Conservation (phyloP, 306 rosid genomes). For the Biancaea sappan region DNA sequence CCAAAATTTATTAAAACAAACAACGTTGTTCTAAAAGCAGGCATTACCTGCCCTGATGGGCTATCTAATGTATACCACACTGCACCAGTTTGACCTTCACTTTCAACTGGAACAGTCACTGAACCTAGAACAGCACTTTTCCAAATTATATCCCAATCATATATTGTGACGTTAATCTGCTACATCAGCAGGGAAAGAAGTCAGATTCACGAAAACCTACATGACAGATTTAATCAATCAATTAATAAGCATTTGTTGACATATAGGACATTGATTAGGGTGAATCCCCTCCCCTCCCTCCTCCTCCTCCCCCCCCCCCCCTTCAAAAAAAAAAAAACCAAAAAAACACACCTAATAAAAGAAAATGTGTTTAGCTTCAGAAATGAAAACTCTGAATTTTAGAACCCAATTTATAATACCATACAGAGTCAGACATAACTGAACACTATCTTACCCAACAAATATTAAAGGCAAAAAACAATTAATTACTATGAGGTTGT, state of each 20-base stretch:
- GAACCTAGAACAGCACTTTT: conserved; percentile 98
- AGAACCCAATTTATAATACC: conserved; percentile 25
- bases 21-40: conserved; percentile 16
- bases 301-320: no score
- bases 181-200: conserved; percentile 49
- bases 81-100: conserved; percentile 91
- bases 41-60: conserved; percentile 89
- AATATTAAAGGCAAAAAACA: not conserved
- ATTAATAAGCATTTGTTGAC: conserved; percentile 32
- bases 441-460: conserved; percentile 4
- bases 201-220: conserved; percentile 59
- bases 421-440: conserved; percentile 18
- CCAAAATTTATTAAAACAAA: conserved; percentile 27
- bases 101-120: conserved; percentile 84
- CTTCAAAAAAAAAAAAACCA: no score
- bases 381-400: not conserved
- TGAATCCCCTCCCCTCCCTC: no score
- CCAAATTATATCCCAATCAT: conserved; percentile 99
- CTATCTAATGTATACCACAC: conserved; percentile 86
- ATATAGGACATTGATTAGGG: conserved; percentile 21
- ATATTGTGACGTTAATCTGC: conserved; percentile 92
- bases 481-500: not conserved
- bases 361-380: no score
- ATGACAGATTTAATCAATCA: conserved; percentile 38
- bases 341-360: no score